Base-by-base conservation (phyloP, 2,329 filamentous ascomycete genomes). In the Epichloe uncinata region DNA sequence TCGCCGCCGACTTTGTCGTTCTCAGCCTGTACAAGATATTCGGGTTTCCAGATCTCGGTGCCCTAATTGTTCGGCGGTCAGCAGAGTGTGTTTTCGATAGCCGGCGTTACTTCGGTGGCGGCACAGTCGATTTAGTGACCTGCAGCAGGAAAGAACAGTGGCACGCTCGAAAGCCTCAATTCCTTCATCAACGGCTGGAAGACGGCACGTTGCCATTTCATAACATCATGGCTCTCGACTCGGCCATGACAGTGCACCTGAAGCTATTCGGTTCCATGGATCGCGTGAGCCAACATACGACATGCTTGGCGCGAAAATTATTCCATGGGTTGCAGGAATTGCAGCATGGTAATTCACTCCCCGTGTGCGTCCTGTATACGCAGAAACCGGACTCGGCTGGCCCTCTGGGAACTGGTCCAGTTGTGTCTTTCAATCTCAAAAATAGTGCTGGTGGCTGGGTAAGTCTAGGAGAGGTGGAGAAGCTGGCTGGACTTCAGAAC, bases 1-100 rank as follows among this genome's bases (percentile, higher is more conserved):
- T 67, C 0, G 81, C 84, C 0, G 86, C 91, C 1, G 91, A 97
- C 63, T 97, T 97, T 56, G 84, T 80, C 0, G 85, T 87, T 0
- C 61, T 97, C 41, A 96, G 90, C 64, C 81, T 97, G 55, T 94
- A 96, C 70, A 98, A 97, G 65, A 90, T 96, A n/a, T 97, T 97
- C 64, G 91, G 93, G 1, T 96, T 96, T 56, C 91, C 91, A 0
- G 87, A 97, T 62, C 72, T 97, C 2, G 91, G 91, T 2, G 89
- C 83, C 1, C 68, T 98, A 51, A 81, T 97, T 33, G 81, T 97
- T 12, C 81, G 85, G 41, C 89, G 87, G 57, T 73, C 78, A 34
- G 78, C 85, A 12, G 79, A 78, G 6, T 64, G 74, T 38, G 62
- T 84, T 3, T 81, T 95, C 44, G 70, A 77, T 34, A 71, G 73